Evolutionary conservation across 306 rosid species (phyloP).

Genomic region (Luffa aegyptiaca): DNA sequence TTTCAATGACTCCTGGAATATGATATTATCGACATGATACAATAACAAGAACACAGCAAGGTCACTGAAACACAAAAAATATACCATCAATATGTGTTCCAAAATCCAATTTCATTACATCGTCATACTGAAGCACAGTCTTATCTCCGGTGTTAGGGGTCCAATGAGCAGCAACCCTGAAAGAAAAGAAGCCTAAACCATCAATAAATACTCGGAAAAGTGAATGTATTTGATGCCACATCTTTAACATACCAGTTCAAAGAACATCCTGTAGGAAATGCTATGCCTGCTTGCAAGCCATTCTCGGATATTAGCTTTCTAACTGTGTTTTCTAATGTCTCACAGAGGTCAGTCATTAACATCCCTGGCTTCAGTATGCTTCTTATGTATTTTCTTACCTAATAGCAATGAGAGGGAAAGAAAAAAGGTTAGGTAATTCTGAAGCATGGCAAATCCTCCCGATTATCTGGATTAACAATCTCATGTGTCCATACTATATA

Average conservation of each 20-base stretch:
- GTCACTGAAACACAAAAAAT: neutral
- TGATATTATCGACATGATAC: neutral
- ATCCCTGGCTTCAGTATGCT: slow-evolving; percentile 85
- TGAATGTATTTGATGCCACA: neutral
- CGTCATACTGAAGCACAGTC: slow-evolving; percentile 87
- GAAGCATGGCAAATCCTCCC: neutral
- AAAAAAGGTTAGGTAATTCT: neutral
- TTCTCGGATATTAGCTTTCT: slow-evolving; percentile 81
- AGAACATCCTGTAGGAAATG: slow-evolving; percentile 98
- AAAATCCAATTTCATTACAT: slow-evolving; percentile 96
- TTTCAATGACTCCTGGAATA: neutral
- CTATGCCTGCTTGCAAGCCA: slow-evolving; percentile 96
- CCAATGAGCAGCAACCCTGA: slow-evolving; percentile 99
- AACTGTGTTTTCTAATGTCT: slow-evolving; percentile 85
- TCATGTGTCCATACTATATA: neutral
- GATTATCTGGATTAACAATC: neutral
- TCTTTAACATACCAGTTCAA: slow-evolving; percentile 55
- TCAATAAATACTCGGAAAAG: neutral
- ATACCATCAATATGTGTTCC: slow-evolving; percentile 95
- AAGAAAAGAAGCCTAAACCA: slow-evolving; percentile 11
- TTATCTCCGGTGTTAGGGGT: slow-evolving; percentile 93
- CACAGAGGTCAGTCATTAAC: slow-evolving; percentile 91
- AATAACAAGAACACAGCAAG: neutral
- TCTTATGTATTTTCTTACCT: slow-evolving; percentile 84
- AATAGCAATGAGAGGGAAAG: slow-evolving; percentile 6